Evolutionary conservation across 495 filamentous ascomycete genomes (phyloP).

Genomic region (Jackrogersella multiformis): DNA sequence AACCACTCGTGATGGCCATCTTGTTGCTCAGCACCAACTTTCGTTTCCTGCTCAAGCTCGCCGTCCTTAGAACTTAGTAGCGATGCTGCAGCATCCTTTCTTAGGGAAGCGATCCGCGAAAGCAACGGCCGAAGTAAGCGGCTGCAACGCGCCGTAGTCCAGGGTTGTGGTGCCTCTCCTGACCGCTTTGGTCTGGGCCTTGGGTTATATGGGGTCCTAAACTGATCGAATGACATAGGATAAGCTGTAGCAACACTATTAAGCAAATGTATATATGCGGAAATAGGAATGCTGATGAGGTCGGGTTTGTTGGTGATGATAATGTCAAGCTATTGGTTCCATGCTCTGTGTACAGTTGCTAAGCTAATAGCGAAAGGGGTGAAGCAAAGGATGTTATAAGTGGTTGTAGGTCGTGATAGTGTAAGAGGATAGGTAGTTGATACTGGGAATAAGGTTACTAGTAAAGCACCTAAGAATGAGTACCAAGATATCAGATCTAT

Average conservation of each 20-base stretch:
- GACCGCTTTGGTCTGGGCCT: constrained; percentile 27
- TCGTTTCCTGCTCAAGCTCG: constrained; percentile 15
- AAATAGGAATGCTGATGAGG: constrained; percentile 13
- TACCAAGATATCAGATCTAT: too few species aligned
- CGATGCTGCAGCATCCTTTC: constrained; percentile 47
- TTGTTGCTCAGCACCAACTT: constrained; percentile 9
- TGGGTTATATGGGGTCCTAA: constrained; percentile 27
- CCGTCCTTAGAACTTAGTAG: constrained; percentile 8
- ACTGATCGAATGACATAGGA: constrained; percentile 21
- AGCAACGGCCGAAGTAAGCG: constrained; percentile 64
- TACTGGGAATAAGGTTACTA: too few species aligned
- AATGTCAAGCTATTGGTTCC: constrained; percentile 8
- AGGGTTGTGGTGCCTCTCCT: constrained; percentile 48
- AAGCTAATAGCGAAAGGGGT: not conserved
- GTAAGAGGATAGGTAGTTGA: too few species aligned
- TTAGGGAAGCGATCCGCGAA: constrained; percentile 60
- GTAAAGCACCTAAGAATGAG: too few species aligned
- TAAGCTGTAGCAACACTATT: constrained; percentile 4
- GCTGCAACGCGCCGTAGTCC: constrained; percentile 66
- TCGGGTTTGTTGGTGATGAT: not conserved
- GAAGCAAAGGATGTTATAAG: constrained; percentile 13
- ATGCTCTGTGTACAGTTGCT: not conserved
- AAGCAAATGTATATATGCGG: constrained; percentile 14
- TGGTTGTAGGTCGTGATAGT: not conserved
- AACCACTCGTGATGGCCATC: constrained; percentile 34